Evolutionary conservation across 768 basidiomycete genomes (phyloP).

Genomic region (Podaxis pistillaris): DNA sequence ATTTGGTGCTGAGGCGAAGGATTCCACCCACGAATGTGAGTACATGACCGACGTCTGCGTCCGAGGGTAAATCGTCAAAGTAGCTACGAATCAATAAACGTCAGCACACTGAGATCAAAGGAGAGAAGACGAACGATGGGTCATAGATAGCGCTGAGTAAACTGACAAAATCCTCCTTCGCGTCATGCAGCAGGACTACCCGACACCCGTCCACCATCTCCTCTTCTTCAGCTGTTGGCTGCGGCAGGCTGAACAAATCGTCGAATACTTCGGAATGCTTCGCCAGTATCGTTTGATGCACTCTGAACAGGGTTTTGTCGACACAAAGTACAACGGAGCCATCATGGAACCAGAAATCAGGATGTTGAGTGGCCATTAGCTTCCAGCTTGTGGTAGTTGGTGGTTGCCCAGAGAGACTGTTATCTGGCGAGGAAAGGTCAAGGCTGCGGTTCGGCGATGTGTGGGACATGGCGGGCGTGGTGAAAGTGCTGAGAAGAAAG

Average conservation of each 20-base stretch:
- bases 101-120: background rate
- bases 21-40: constrained; percentile 49
- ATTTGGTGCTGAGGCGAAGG: constrained; percentile 64
- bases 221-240: constrained; percentile 34
- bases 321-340: constrained; percentile 43
- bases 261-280: constrained; percentile 66
- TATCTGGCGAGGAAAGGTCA: background rate
- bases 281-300: constrained; percentile 44
- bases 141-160: constrained; percentile 53
- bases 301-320: constrained; percentile 39
- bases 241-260: constrained; percentile 59
- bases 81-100: constrained; percentile 24
- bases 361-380: constrained; percentile 22
- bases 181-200: constrained; percentile 49
- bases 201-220: constrained; percentile 47
- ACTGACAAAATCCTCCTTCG: constrained; percentile 44
- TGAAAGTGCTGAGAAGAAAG: background rate
- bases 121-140: constrained; percentile 36
- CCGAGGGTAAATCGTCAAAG: constrained; percentile 32
- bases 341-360: constrained; percentile 45
- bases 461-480: constrained; percentile 4
- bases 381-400: constrained; percentile 4
- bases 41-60: constrained; percentile 42
- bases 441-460: constrained; percentile 7
- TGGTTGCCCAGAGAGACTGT: background rate